Conservation (phyloP, 1,284 basidiomycete genomes). For the Ustilago trichophora region DNA sequence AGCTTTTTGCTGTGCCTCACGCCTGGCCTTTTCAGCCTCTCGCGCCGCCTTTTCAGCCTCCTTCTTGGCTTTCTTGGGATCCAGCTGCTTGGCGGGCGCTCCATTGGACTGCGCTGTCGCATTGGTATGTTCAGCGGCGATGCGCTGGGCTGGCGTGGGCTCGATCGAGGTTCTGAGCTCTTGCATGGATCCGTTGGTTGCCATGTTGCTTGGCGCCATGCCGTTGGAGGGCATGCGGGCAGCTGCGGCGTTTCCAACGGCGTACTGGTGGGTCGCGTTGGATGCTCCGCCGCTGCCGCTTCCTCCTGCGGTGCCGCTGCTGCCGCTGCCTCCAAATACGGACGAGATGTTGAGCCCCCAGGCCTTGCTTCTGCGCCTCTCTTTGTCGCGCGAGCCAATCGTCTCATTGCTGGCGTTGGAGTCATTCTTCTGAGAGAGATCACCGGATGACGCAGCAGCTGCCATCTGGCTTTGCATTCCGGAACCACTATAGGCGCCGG, state of each 20-base stretch:
- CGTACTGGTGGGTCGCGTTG: conserved; percentile 9
- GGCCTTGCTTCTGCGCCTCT: conserved; percentile 41
- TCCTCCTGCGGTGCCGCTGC: conserved; percentile 19
- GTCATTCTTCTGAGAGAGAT: conserved; percentile 42
- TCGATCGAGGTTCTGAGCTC: conserved; percentile 11
- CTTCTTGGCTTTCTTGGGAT: conserved; percentile 88
- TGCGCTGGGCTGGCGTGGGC: conserved; percentile 48
- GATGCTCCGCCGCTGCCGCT: conserved; percentile 10
- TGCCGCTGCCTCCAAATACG: conserved; percentile 35
- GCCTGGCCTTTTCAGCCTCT: conserved; percentile 85
- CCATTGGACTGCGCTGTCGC: conserved; percentile 65
- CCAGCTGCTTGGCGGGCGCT: conserved; percentile 68
- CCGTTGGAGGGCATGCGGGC: conserved; percentile 18
- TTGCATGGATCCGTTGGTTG: conserved; percentile 14
- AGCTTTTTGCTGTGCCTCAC: conserved; percentile 77
- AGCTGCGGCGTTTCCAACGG: conserved; percentile 4
- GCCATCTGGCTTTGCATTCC: conserved; percentile 10
- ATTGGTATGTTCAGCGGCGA: conserved; percentile 44
- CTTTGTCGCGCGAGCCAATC: conserved; percentile 44
- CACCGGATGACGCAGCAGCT: conserved; percentile 22
- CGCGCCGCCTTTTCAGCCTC: conserved; percentile 83
- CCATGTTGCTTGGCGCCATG: not conserved
- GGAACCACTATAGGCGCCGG: not conserved
- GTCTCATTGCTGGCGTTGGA: conserved; percentile 50
- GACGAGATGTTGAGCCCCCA: conserved; percentile 53